Evolutionary conservation across 768 basidiomycete genomes (phyloP).

Genomic region (Chalciporus pseudorubinellus): DNA sequence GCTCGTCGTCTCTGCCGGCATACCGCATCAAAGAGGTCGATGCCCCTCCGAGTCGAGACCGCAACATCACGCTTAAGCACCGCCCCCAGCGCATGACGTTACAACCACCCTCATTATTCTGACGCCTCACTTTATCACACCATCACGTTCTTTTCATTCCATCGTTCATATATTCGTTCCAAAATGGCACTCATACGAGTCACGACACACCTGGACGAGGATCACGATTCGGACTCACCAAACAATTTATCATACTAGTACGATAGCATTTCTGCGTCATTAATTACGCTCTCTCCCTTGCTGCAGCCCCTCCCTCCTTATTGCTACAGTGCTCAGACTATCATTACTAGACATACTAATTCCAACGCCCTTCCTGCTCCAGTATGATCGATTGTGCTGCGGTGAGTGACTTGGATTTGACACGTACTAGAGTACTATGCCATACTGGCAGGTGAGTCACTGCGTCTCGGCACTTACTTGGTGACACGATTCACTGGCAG

Average conservation of each 20-base stretch:
- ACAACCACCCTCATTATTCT: constrained; percentile 3
- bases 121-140: constrained; percentile 3
- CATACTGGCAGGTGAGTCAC: too few species aligned
- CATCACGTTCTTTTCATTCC: constrained; percentile 22
- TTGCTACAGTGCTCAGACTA: constrained; percentile 12
- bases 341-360: constrained; percentile 20
- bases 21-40: constrained; percentile 8
- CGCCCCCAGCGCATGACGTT: constrained; percentile 19
- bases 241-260: constrained; percentile 11
- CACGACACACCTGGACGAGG: constrained; percentile 25
- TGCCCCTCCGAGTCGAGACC: constrained; percentile 11
- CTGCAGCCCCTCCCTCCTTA: background rate
- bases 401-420: background rate
- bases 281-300: constrained; percentile 21
- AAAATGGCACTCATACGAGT: constrained; percentile 27
- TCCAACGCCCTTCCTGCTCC: background rate
- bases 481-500: too few species aligned
- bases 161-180: background rate
- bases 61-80: constrained; percentile 4
- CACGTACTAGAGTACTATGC: too few species aligned
- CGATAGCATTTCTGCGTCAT: constrained; percentile 8
- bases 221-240: constrained; percentile 32
- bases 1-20: constrained; percentile 39
- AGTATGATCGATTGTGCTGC: background rate
- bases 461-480: too few species aligned